A percentile compares a stretch with the other conserved stretches of the same genome.
Conservation (phyloP, 75 land plant genomes). For the Sequoiadendron giganteum region DNA sequence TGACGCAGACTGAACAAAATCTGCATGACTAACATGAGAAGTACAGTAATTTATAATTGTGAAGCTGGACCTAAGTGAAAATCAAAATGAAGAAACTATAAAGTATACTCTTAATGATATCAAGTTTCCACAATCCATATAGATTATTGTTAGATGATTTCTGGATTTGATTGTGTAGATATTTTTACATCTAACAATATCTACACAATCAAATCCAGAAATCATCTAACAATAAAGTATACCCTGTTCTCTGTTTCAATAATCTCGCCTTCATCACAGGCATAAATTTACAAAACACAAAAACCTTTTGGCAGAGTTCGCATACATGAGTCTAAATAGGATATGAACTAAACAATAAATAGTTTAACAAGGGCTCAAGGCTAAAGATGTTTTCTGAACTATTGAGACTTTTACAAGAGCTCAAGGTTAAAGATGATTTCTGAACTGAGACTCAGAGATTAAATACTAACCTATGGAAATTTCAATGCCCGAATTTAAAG, state of each 20-base stretch:
- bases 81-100: not conserved
- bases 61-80: not conserved
- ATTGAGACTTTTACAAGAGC: not conserved
- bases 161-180: too few relatives aligned
- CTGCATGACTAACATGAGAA: not conserved
- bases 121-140: too few relatives aligned
- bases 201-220: too few relatives aligned
- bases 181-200: too few relatives aligned
- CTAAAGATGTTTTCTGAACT: too few relatives aligned
- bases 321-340: not conserved
- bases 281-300: not conserved
- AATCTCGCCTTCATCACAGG: not conserved
- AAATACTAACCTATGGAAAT: too few relatives aligned
- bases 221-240: too few relatives aligned
- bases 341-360: not conserved
- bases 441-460: not conserved
- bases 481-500: not conserved
- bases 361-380: not conserved
- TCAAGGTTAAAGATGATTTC: not conserved
- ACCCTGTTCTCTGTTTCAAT: not conserved
- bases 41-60: not conserved
- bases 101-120: too few relatives aligned
- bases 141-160: too few relatives aligned
- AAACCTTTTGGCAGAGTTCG: not conserved
- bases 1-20: not conserved